phyloP scores from a whole-genome alignment of 306 rosid species.

The Canavalia ensiformis region DNA sequence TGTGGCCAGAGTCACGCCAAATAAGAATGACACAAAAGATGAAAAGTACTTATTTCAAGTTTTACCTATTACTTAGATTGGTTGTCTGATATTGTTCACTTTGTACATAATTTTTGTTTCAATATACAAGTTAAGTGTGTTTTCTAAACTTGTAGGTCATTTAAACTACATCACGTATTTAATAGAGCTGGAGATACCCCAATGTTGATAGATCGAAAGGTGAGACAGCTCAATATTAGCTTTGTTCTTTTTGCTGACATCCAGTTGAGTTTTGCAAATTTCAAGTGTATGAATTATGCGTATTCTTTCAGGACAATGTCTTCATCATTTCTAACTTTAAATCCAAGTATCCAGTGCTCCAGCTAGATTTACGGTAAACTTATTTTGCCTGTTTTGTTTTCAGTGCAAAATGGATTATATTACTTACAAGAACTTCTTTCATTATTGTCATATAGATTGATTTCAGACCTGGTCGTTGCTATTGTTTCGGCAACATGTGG shows the following conservation, averaged over 20 bases:
- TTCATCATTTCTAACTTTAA: constrained; percentile 90
- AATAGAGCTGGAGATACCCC: constrained; percentile 96
- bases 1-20: constrained; percentile 94
- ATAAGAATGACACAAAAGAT: constrained; percentile 96
- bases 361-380: constrained; percentile 82
- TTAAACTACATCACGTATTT: constrained; percentile 84
- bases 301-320: constrained; percentile 84
- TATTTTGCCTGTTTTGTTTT: constrained; percentile 32
- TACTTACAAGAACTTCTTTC: constrained; percentile 45
- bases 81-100: constrained; percentile 21
- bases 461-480: constrained; percentile 93
- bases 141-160: constrained; percentile 63
- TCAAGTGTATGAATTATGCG: constrained; percentile 29
- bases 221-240: constrained; percentile 49
- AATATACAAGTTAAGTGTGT: constrained; percentile 26
- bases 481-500: constrained; percentile 99
- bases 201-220: constrained; percentile 94
- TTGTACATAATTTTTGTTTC: constrained; percentile 28
- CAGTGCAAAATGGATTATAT: constrained; percentile 22
- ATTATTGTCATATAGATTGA: constrained; percentile 66
- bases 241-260: constrained; percentile 28
- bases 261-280: constrained; percentile 31
- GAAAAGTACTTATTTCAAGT: constrained; percentile 75
- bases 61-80: constrained; percentile 35
- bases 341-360: constrained; percentile 96